These are phyloP conservation scores for Anthostomella pinea DNA, from an alignment of 2,329 filamentous ascomycete genomes.

Conservation along the genomic window DNA sequence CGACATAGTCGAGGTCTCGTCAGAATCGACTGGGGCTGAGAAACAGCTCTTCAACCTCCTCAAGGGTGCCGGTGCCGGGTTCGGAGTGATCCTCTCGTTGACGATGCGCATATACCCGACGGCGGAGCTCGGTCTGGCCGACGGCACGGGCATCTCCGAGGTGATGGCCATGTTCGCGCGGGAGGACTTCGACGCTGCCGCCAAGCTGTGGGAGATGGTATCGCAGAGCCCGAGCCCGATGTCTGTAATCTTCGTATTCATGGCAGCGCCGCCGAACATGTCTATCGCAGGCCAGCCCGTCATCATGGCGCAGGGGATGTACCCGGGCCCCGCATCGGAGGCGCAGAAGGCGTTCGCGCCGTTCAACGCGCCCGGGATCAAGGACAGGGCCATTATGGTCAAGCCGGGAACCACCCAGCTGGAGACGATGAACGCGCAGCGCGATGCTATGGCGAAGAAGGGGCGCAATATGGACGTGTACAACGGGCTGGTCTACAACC, in stretches of 20 bases:
- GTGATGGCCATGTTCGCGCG: constrained; percentile 6
- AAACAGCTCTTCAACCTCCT: constrained; percentile 2
- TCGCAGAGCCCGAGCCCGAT: not conserved
- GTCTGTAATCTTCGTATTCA: constrained; percentile 10
- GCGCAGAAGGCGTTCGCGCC: constrained; percentile 1
- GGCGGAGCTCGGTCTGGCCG: constrained; percentile 1
- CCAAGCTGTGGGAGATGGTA: constrained; percentile 1
- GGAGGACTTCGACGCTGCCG: constrained; percentile 5
- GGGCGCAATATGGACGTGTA: constrained; percentile 3
- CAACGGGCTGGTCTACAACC: constrained; percentile 3
- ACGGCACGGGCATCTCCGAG: not conserved
- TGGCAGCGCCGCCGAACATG: constrained; percentile 8
- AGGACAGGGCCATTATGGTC: constrained; percentile 1
- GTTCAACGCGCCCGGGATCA: not conserved
- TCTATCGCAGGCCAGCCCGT: constrained; percentile 1
- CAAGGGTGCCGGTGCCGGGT: constrained; percentile 3
- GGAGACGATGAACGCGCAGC: constrained; percentile 2
- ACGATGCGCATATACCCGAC: constrained; percentile 5
- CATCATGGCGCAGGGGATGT: constrained; percentile 1
- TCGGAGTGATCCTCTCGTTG: constrained; percentile 3
- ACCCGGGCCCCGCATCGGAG: not conserved
- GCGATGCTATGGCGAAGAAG: constrained; percentile 2
- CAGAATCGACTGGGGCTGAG: not conserved
- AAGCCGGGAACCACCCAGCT: not conserved
- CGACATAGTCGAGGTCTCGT: constrained; percentile 1